Evolutionary conservation across 139 green algal genomes (phyloP), one percentile per base, ranked within the genome.

Genomic region (Trebouxia sp.): DNA sequence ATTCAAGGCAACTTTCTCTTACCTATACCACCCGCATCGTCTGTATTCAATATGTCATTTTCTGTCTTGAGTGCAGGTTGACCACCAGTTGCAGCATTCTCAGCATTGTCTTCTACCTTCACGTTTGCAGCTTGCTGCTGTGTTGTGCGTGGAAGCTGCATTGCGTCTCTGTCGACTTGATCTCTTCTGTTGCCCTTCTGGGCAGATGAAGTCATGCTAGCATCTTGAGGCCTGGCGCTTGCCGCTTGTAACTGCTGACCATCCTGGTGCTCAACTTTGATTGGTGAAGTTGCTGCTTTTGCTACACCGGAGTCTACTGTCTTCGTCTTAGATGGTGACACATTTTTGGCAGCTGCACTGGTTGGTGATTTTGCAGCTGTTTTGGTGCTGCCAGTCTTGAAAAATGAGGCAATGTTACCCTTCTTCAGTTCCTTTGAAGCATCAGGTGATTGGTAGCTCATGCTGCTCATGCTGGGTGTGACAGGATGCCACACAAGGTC

Each of bases 401-500:
- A 69, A 55, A 89, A 87, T 48, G 84, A 89, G 22, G 78, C 56
- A 10, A 75, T 41, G 42, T 87, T 80, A 53, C 41, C 77, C 15
- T 86, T 84, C 42, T 89, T 88, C 15, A 95, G 35, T 37, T 91
- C 84, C 81, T 84, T 76, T 76, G 77, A 89, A 43, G 80, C 87
- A 24, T 94, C 88, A 6, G 84, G 72, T 12, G 83, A 86, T 62
- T 94, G 80, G 75, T 90, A 92, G 35, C 26, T 41, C 0, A 70
- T n/a, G 37, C 85, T 92, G 45, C 81, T 85, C 87, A 96, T 96
- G 32, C 82, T 81, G 10, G 83, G 83, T 0, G 89, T 94, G 10
- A 97, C 93, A 7, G 89, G 82, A 79, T 94, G 85, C 92, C 92
- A 97, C 1, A 50, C 39, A 24, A 97, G 83, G 38, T 91, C 83